A percentile compares a stretch with the other conserved stretches of the same genome.
Conservation (phyloP, 495 filamentous ascomycete genomes). For the Podospora appendiculata region DNA sequence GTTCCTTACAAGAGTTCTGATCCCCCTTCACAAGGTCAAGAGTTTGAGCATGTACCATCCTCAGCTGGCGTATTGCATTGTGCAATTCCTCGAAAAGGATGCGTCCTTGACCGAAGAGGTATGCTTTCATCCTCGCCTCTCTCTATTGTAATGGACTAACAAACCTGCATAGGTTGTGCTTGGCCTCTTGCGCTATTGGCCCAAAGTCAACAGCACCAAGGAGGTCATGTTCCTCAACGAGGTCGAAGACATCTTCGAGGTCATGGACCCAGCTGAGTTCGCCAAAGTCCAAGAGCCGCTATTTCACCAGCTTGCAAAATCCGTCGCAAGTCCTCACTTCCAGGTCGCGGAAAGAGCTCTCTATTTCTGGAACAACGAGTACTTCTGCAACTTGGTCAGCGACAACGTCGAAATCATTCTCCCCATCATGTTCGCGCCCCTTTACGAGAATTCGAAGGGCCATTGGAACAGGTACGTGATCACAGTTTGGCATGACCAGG, state of each 20-base stretch:
- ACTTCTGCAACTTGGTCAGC: conserved; percentile 98
- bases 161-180: conserved; percentile 69
- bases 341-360: conserved; percentile 96
- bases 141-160: not conserved
- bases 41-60: conserved; percentile 99
- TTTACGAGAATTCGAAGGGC: conserved; percentile 98
- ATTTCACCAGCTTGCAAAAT: conserved; percentile 95
- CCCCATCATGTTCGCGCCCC: conserved; percentile 97
- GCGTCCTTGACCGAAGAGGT: conserved; percentile 95
- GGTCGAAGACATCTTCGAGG: conserved; percentile 99
- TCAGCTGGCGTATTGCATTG: conserved; percentile 97
- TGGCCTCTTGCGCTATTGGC: conserved; percentile 93
- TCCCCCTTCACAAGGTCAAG: conserved; percentile 96
- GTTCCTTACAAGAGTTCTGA: conserved; percentile 86
- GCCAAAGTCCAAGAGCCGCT: conserved; percentile 96
- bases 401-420: conserved; percentile 98
- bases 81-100: conserved; percentile 98
- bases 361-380: conserved; percentile 99
- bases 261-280: conserved; percentile 98
- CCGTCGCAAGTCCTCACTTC: conserved; percentile 97
- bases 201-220: conserved; percentile 98
- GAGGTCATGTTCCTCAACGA: conserved; percentile 99
- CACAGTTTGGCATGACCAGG: not conserved
- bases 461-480: conserved; percentile 89
- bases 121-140: conserved; percentile 9